These are phyloP conservation scores for Cryptococcus deneoformans DNA, from an alignment of 1,284 basidiomycete genomes.

Conservation along the genomic window DNA sequence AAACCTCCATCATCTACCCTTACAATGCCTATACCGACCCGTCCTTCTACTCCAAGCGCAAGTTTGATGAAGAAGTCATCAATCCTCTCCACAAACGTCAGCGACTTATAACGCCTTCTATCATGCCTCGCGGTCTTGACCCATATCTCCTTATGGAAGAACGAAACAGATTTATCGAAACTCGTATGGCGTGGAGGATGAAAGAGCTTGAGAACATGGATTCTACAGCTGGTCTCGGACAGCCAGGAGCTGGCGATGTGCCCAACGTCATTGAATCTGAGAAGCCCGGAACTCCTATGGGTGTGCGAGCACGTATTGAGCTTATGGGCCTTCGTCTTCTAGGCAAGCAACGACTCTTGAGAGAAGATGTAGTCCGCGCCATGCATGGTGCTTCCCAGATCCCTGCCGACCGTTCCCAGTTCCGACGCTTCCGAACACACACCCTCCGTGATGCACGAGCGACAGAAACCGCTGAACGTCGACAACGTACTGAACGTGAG, in stretches of 20 bases:
- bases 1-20: conserved; percentile 80
- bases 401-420: conserved; percentile 86
- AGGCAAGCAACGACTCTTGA: conserved; percentile 82
- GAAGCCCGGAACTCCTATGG: conserved; percentile 28
- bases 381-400: conserved; percentile 88
- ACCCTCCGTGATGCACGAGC: conserved; percentile 84
- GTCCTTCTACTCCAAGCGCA: conserved; percentile 64
- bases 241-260: conserved; percentile 57
- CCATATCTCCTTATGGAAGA: conserved; percentile 87
- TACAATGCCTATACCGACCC: conserved; percentile 94
- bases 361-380: conserved; percentile 81
- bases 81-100: conserved; percentile 55
- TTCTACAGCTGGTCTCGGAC: conserved; percentile 75
- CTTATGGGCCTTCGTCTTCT: conserved; percentile 88
- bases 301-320: conserved; percentile 84
- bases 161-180: conserved; percentile 85
- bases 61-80: conserved; percentile 51
- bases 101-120: conserved; percentile 76
- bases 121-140: conserved; percentile 92
- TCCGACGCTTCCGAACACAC: conserved; percentile 83
- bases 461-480: conserved; percentile 87
- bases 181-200: conserved; percentile 84
- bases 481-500: conserved; percentile 90
- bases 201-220: conserved; percentile 82
- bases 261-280: conserved; percentile 43